Conservation (phyloP, 441 rosid genomes). For the Bocquillonia castaneifolia region DNA sequence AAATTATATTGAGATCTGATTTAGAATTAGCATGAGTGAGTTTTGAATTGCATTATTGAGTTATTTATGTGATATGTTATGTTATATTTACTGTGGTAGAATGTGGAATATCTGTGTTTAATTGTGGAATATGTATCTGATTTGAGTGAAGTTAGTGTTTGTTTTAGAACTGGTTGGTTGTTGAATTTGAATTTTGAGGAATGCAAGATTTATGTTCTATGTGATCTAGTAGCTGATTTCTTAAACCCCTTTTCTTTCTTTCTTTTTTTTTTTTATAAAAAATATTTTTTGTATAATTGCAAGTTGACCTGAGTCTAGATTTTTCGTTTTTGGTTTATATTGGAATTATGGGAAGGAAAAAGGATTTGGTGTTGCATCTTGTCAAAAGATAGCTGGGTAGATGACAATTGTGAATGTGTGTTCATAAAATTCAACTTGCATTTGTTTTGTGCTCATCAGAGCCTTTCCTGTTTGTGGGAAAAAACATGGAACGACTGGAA, state of each 20-base stretch:
- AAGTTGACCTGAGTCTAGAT: background rate
- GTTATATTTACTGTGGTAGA: background rate
- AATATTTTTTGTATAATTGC: too few relatives aligned
- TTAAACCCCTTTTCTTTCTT: too few relatives aligned
- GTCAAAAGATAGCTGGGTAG: background rate
- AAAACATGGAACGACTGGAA: background rate
- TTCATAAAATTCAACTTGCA: background rate
- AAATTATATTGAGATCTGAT: slow-evolving; percentile 10
- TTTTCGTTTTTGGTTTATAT: background rate
- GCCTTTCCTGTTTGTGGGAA: background rate
- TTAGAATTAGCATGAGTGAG: background rate
- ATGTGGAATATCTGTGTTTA: background rate
- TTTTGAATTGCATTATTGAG: too few relatives aligned
- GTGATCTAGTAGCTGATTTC: background rate
- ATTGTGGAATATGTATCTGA: background rate
- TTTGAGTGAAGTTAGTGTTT: background rate
- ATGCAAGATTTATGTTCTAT: background rate
- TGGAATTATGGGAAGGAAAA: background rate
- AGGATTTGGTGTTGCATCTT: background rate
- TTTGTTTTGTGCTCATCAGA: background rate
- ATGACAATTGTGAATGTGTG: background rate
- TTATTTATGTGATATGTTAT: background rate
- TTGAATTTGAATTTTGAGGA: background rate
- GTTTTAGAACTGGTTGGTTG: background rate
- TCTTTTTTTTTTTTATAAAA: background rate